phyloP scores from a whole-genome alignment of 805 yeast genomes.

The Lachancea mirantina region DNA sequence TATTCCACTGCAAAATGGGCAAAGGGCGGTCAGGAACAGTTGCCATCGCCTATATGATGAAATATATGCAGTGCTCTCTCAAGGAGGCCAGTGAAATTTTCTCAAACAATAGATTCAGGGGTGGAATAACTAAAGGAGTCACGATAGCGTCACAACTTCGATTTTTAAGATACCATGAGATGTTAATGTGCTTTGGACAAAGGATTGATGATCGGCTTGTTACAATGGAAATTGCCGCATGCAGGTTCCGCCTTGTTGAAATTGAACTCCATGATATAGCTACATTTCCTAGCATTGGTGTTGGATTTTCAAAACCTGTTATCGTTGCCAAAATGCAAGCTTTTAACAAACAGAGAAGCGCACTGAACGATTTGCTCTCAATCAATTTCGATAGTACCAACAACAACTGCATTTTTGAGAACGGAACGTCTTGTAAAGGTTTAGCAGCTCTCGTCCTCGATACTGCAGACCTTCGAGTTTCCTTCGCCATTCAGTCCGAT shows the following conservation, averaged over 20 bases:
- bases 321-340: slow-evolving; percentile 20
- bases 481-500: slow-evolving; percentile 17
- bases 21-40: slow-evolving; percentile 86
- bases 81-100: slow-evolving; percentile 47
- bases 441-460: slow-evolving; percentile 2
- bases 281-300: slow-evolving; percentile 12
- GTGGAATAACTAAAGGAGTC: slow-evolving; percentile 56
- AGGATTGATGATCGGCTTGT: slow-evolving; percentile 8
- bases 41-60: slow-evolving; percentile 64
- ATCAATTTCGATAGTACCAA: slow-evolving; percentile 1
- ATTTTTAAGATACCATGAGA: slow-evolving; percentile 53
- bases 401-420: background rate
- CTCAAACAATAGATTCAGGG: slow-evolving; percentile 50
- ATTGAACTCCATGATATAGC: no score
- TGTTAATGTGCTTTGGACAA: slow-evolving; percentile 14
- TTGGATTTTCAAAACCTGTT: slow-evolving; percentile 2
- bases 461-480: slow-evolving; percentile 20
- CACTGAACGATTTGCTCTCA: slow-evolving; percentile 7
- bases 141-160: slow-evolving; percentile 63
- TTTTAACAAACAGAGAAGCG: slow-evolving; percentile 14
- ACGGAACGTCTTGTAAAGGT: background rate
- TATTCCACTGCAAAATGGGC: slow-evolving; percentile 84
- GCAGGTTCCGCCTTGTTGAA: slow-evolving; percentile 13
- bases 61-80: slow-evolving; percentile 32
- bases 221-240: slow-evolving; percentile 8